Conservation (phyloP, 1,139 yeast species). For the Candida smagusa region DNA sequence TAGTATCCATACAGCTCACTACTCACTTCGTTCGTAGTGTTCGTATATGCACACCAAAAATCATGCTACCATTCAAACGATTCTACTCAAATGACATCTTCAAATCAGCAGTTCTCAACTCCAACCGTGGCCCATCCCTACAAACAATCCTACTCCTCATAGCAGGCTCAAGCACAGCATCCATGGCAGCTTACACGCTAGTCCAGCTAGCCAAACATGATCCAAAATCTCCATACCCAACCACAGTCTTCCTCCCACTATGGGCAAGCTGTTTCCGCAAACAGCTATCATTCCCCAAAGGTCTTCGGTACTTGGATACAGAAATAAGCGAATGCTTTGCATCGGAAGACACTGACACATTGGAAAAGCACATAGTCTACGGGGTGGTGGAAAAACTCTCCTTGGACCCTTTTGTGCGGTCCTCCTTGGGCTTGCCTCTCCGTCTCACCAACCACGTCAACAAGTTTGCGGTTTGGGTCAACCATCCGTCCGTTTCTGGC, state of each 20-base stretch:
- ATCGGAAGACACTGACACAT: conserved; percentile 14
- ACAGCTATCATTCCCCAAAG: conserved; percentile 20
- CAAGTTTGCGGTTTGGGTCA: conserved; percentile 25
- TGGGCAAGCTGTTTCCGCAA: conserved; percentile 30
- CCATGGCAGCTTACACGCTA: conserved; percentile 24
- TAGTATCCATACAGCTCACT: too few relatives aligned
- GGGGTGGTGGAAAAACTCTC: conserved; percentile 29
- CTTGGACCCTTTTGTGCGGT: conserved; percentile 17
- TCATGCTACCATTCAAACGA: neutral
- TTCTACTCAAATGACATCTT: conserved; percentile 1
- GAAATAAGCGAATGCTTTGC: conserved; percentile 16
- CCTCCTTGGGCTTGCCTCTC: conserved; percentile 31
- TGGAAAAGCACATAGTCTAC: conserved; percentile 23
- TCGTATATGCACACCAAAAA: neutral
- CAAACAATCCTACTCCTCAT: conserved; percentile 22
- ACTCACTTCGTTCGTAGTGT: too few relatives aligned
- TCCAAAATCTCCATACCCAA: conserved; percentile 3
- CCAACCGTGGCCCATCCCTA: conserved; percentile 14
- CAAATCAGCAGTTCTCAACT: conserved; percentile 4
- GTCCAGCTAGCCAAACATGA: conserved; percentile 19
- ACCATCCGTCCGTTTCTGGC: conserved; percentile 31
- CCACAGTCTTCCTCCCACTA: conserved; percentile 26
- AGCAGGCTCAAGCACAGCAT: conserved; percentile 21
- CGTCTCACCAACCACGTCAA: conserved; percentile 6
- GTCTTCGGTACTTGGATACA: conserved; percentile 25